Evolutionary conservation across 2,329 filamentous ascomycete genomes (phyloP), one percentile per base, ranked within the genome.

Genomic region (Hortaea werneckii): DNA sequence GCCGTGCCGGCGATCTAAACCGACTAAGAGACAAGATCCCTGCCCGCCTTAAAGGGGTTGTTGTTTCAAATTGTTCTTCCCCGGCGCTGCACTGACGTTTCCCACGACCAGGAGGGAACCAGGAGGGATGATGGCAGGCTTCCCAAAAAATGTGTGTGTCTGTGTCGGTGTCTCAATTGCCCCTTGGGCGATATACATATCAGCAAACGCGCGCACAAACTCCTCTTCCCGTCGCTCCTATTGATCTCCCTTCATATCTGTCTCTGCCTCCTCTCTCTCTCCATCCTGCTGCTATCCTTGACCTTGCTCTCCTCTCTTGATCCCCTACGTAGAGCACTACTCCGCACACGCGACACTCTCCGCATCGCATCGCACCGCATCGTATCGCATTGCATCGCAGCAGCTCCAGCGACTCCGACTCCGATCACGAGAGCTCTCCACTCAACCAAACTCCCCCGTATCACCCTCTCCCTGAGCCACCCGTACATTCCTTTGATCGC

Each of bases 1-100:
- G 44, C 41, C 20, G 40, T 28, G 20, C 30, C 29, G 40, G 6
- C 29, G 5, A 6, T 41, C 9, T n/a, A 20, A 20, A 20, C 20
- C 20, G 20, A 20, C 20, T 20, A 20, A 20, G 20, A 20, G 20
- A 20, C 20, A 4, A 2, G 12, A 43, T 35, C 40, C 44, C 44
- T 43, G 44, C 3, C 37, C 8, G 37, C 10, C 13, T 39, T 13
- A 29, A 42, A 13, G 38, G 44, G 37, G 5, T 11, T 29, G 38
- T 30, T 35, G 38, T 46, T 46, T 42, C 38, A 46, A 32, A 35
- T 12, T 37, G 34, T 41, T 41, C 37, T 40, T 42, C 34, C 44
- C 32, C 28, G 20, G 11, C 26, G 34, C 32, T 42, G 44, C 44
- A 46, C 44, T 46, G 44, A 46, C 44, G 44, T 46, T 40, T 46